Evolutionary conservation across 2,329 filamentous ascomycete species (phyloP), one percentile per base, ranked within the genome.

Genomic region (Penicillium brasilianum): DNA sequence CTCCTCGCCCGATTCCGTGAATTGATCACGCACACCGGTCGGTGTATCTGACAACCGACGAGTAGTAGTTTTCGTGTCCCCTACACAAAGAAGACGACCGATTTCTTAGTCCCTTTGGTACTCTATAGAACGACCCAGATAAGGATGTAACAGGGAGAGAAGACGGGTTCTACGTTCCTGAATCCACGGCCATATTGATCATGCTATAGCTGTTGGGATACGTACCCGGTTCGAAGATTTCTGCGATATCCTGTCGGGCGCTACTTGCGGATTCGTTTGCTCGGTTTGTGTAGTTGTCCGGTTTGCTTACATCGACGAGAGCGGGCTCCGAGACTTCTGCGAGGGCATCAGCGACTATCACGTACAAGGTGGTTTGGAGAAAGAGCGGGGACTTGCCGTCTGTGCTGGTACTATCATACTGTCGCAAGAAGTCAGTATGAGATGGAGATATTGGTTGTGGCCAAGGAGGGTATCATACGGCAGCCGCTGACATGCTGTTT

Each of bases 151-250:
- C 4, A 8, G 13, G 22, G 22, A 14, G 25, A 41, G 39, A 10
- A 4, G 18, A 32, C 5, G 9, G 25, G n/a, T 20, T 49, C n/a
- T 20, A 30, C 9, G 16, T 32, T 10, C 46, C 28, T 50, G 10
- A n/a, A 13, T 34, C 18, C n/a, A 18, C 4, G 46, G 10, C n/a
- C 28, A 34, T 34, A 7, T 20, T 14, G 4, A 50, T n/a, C 2
- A n/a, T 16, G 11, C 30, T 28, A 20, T 49, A 50, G 4, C 8
- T 18, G n/a, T 13, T 50, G 46, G 49, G 22, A 13, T 57, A 64
- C 56, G 16, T 49, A 72, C 70, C 70, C 25, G 67, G 69, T 60
- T 72, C 64, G 36, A 70, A 61, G 3, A 54, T 36, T 6, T 57
- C 52, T 14, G 62, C 56, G 8, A 72, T 61, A 22, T 51, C 62